Evolutionary conservation across 306 rosid genomes (phyloP).

Genomic region (Castanea sativa): DNA sequence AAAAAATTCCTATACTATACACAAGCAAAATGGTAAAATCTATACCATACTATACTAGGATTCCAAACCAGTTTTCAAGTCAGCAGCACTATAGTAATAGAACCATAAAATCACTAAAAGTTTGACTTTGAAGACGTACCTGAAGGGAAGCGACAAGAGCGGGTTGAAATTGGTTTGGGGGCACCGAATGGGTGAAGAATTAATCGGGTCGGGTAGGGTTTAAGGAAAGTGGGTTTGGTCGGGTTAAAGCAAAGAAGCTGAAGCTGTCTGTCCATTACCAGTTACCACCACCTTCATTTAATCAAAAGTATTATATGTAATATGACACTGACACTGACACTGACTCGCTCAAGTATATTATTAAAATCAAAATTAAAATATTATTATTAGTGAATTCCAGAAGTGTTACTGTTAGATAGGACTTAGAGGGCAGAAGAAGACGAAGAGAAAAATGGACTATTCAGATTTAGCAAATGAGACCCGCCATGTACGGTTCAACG

Average conservation of each 20-base stretch:
- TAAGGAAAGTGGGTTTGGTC: slow-evolving; percentile 25
- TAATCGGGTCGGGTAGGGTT: slow-evolving; percentile 4
- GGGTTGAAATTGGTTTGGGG: background rate
- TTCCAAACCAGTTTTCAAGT: background rate
- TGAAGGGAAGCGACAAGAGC: slow-evolving; percentile 8
- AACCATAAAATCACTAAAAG: background rate
- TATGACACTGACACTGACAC: background rate
- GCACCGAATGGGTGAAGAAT: background rate
- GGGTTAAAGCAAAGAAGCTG: slow-evolving; percentile 37
- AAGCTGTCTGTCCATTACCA: slow-evolving; percentile 49
- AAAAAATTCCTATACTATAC: too few species aligned
- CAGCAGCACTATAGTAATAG: background rate
- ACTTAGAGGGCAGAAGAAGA: too few species aligned
- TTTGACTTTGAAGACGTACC: slow-evolving; percentile 11
- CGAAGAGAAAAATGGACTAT: too few species aligned
- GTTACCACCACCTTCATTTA: slow-evolving; percentile 46
- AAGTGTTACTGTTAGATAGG: too few species aligned
- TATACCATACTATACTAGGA: background rate
- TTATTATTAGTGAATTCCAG: too few species aligned
- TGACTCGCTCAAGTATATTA: too few species aligned
- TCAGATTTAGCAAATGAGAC: too few species aligned
- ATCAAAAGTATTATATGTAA: background rate
- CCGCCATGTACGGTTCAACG: too few species aligned
- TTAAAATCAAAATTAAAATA: too few species aligned
- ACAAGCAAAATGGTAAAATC: background rate